These are phyloP conservation scores for Phlebiopsis flavidoalba DNA, from an alignment of 768 basidiomycete species.

Conservation along the genomic window DNA sequence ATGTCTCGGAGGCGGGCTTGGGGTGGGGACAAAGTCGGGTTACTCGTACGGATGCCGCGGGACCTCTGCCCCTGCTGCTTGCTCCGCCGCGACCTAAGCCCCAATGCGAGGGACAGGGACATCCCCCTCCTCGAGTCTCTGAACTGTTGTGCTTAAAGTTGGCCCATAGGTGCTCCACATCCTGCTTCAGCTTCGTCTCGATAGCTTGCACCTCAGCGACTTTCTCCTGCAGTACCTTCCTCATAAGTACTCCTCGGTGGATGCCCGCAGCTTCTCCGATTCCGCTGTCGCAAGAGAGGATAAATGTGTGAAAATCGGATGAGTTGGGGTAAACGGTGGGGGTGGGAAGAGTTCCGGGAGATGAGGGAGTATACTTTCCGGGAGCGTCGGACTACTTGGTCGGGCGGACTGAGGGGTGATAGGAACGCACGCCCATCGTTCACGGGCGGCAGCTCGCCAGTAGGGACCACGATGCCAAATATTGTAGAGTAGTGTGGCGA, in stretches of 20 bases:
- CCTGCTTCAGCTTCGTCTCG: conserved; percentile 47
- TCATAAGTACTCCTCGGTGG: conserved; percentile 57
- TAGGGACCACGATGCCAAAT: conserved; percentile 25
- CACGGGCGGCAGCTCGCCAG: neutral
- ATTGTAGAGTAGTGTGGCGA: conserved; percentile 32
- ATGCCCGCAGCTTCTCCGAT: conserved; percentile 48
- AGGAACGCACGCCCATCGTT: conserved; percentile 1
- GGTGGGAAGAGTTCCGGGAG: conserved; percentile 65
- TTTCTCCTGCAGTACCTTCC: conserved; percentile 47
- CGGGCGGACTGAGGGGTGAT: conserved; percentile 7
- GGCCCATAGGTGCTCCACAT: conserved; percentile 63
- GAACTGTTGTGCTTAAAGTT: conserved; percentile 46
- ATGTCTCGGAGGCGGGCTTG: conserved; percentile 31
- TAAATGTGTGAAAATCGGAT: conserved; percentile 65
- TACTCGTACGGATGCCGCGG: conserved; percentile 32
- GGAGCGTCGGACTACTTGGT: conserved; percentile 2
- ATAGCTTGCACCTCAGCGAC: conserved; percentile 49
- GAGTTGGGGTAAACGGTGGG: conserved; percentile 71
- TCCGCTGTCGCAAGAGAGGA: conserved; percentile 49
- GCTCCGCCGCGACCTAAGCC: conserved; percentile 3
- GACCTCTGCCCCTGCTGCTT: conserved; percentile 1
- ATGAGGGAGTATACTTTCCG: conserved; percentile 38
- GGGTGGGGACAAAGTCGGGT: conserved; percentile 53
- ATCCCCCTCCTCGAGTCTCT: conserved; percentile 36
- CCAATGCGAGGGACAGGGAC: neutral